A percentile compares a stretch with the other conserved stretches of the same genome.
phyloP scores from a whole-genome alignment of 192 early-diverging fungal species.

The Neocallimastix lanati region DNA sequence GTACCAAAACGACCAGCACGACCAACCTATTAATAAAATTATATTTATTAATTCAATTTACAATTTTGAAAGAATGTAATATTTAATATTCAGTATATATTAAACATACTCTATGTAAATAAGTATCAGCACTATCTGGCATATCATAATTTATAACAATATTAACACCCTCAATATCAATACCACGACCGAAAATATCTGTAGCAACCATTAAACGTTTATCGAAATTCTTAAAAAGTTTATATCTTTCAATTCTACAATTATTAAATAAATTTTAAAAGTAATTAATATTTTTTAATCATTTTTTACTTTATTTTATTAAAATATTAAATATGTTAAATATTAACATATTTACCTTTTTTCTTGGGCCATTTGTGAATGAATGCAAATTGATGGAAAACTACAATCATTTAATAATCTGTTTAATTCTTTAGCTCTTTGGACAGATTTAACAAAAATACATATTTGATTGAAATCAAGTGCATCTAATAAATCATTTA shows the following conservation, averaged over 20 bases:
- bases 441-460: slow-evolving; percentile 86
- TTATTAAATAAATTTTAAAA: no score
- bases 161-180: slow-evolving; percentile 96
- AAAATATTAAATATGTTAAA: no score
- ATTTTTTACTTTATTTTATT: no score
- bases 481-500: slow-evolving; percentile 77
- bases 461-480: slow-evolving; percentile 97
- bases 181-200: slow-evolving; percentile 94
- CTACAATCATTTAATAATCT: slow-evolving; percentile 69
- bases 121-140: slow-evolving; percentile 71
- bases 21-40: slow-evolving; percentile 49
- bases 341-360: no score
- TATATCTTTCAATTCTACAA: slow-evolving; percentile 73
- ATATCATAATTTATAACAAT: slow-evolving; percentile 99
- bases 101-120: slow-evolving; percentile 66
- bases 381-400: slow-evolving; percentile 89
- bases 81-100: no score
- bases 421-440: slow-evolving; percentile 71
- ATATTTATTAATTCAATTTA: no score
- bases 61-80: no score
- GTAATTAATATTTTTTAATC: no score
- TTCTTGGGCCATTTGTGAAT: slow-evolving; percentile 73
- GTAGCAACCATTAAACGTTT: slow-evolving; percentile 94
- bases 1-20: slow-evolving; percentile 98
- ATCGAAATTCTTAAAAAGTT: slow-evolving; percentile 85